Evolutionary conservation across 768 basidiomycete genomes (phyloP).

Genomic region (Cystofilobasidium capitatum): DNA sequence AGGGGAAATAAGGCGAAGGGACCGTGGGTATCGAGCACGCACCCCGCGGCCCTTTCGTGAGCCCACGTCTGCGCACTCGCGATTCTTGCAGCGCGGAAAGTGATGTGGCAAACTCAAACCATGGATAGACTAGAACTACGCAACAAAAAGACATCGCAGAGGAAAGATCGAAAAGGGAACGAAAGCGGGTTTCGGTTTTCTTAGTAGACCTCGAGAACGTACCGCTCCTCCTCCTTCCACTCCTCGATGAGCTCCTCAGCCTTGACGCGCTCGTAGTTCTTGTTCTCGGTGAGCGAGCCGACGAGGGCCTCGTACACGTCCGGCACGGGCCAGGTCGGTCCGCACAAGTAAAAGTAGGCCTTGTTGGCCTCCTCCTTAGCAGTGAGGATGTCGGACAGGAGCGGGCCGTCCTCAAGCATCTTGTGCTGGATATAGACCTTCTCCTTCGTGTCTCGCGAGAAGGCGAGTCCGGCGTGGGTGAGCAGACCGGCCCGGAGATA

Average conservation of each 20-base stretch:
- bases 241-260: constrained; percentile 78
- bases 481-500: constrained; percentile 77
- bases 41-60: too few species aligned
- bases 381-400: constrained; percentile 60
- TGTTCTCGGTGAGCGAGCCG: constrained; percentile 62
- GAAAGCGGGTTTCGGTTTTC: too few species aligned
- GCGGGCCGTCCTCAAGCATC: constrained; percentile 81
- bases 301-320: constrained; percentile 92
- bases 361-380: constrained; percentile 42
- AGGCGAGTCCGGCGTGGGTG: constrained; percentile 83
- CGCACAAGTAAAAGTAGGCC: constrained; percentile 82
- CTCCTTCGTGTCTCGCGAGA: constrained; percentile 82
- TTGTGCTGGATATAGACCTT: constrained; percentile 99
- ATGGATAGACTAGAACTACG: too few species aligned
- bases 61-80: too few species aligned
- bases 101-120: too few species aligned
- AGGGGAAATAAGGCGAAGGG: too few species aligned
- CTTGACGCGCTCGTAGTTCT: constrained; percentile 51
- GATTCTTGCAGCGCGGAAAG: too few species aligned
- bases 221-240: constrained; percentile 92
- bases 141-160: too few species aligned
- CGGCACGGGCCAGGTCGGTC: constrained; percentile 99
- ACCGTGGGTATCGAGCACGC: too few species aligned
- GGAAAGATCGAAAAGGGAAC: too few species aligned
- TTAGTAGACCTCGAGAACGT: constrained; percentile 73